These are phyloP conservation scores for Boletus pseudopeckii DNA, from an alignment of 768 basidiomycete species.

Conservation along the genomic window DNA sequence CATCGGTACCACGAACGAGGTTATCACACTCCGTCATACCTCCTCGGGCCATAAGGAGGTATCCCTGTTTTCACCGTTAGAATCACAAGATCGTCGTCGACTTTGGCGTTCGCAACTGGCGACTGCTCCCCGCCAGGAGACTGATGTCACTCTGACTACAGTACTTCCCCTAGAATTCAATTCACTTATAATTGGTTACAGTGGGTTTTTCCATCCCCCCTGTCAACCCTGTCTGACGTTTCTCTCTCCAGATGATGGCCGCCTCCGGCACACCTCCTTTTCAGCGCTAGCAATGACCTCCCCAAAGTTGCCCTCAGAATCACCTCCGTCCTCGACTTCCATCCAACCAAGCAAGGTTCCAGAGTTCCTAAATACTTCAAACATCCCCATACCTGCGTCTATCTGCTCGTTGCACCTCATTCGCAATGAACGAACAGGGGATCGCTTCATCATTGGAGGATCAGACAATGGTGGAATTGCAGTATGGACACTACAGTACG, in stretches of 20 bases:
- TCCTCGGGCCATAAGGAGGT: conserved; percentile 20
- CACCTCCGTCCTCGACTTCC: conserved; percentile 1
- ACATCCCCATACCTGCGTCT: conserved; percentile 45
- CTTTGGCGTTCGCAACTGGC: conserved; percentile 22
- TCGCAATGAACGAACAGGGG: conserved; percentile 55
- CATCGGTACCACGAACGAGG: conserved; percentile 9
- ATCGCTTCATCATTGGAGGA: conserved; percentile 68
- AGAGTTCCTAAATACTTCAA: conserved; percentile 39
- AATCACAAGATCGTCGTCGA: conserved; percentile 10
- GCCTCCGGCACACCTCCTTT: conserved; percentile 45
- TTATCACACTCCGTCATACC: conserved; percentile 20
- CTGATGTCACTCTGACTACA: conserved; percentile 30
- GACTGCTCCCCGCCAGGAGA: conserved; percentile 1
- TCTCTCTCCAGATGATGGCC: conserved; percentile 46
- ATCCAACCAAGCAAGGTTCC: not conserved
- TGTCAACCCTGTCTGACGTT: not conserved
- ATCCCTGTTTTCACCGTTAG: conserved; percentile 6
- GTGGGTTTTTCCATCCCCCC: conserved; percentile 36
- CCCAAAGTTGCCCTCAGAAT: not conserved
- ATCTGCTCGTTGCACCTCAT: conserved; percentile 48
- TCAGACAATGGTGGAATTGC: conserved; percentile 75
- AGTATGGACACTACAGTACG: conserved; percentile 68
- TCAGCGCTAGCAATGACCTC: conserved; percentile 29
- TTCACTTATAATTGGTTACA: conserved; percentile 58
- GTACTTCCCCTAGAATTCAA: conserved; percentile 57